Conservation (phyloP, 805 yeast genomes). For the Clavispora fructus region DNA sequence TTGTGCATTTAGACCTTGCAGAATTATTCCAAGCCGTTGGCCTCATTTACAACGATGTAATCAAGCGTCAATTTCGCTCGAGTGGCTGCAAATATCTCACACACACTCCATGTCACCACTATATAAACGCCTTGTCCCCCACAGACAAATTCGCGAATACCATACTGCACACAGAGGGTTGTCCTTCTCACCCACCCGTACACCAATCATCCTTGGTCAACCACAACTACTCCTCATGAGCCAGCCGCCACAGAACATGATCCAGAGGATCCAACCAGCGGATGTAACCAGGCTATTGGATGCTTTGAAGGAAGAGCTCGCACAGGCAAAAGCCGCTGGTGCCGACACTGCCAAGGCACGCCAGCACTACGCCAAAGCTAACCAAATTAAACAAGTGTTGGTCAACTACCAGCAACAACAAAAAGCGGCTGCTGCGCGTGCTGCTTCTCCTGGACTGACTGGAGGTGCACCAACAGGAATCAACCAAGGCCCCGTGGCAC, state of each 20-base stretch:
- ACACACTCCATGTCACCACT: not conserved
- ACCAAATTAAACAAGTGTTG: conserved; percentile 56
- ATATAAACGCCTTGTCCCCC: not conserved
- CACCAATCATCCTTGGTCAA: conserved; percentile 1
- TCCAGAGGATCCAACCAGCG: conserved; percentile 35
- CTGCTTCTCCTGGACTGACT: not conserved
- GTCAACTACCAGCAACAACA: conserved; percentile 50
- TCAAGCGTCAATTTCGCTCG: not conserved
- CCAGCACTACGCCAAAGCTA: conserved; percentile 58
- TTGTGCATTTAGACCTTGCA: no score
- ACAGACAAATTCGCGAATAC: no score
- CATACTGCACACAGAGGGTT: not conserved
- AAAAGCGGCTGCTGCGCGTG: conserved; percentile 13
- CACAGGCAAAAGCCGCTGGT: conserved; percentile 60
- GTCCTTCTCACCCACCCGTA: conserved; percentile 2
- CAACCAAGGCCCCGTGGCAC: not conserved
- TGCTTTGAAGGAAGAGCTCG: conserved; percentile 52
- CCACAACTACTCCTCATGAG: conserved; percentile 8
- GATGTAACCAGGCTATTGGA: conserved; percentile 56
- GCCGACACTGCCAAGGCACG: conserved; percentile 44
- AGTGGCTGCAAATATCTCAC: no score
- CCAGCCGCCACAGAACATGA: conserved; percentile 11
- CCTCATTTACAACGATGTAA: no score
- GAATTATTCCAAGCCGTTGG: no score
- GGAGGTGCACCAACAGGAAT: not conserved